A percentile compares a stretch with the other conserved stretches of the same genome.
Conservation (phyloP, 306 rosid species). For the Pyrus communis region DNA sequence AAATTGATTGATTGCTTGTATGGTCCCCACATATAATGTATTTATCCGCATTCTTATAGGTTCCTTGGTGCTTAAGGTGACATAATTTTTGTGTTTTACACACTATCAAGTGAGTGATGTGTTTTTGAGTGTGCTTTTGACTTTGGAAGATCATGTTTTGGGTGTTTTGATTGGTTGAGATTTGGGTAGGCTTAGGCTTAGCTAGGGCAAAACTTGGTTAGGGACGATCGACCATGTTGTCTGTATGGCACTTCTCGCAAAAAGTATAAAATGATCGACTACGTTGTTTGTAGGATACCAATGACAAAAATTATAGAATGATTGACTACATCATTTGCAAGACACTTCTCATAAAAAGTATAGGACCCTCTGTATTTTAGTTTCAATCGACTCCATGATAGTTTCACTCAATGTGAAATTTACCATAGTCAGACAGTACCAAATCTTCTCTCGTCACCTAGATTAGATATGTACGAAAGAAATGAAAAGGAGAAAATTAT, state of each 20-base stretch:
- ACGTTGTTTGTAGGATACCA: neutral
- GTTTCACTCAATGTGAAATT: neutral
- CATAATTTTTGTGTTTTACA: neutral
- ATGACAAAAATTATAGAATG: no score
- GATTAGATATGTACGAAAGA: neutral
- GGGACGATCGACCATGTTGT: neutral
- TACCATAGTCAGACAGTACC: no score
- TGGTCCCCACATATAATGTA: neutral
- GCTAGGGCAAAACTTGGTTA: no score
- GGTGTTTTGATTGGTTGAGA: neutral
- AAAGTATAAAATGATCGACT: no score
- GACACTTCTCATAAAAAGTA: neutral
- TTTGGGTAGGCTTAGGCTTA: neutral
- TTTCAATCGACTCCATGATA: neutral
- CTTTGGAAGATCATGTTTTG: neutral
- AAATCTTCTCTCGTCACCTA: no score
- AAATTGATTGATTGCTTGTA: constrained; percentile 4
- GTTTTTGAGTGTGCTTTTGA: neutral
- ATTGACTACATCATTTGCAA: no score
- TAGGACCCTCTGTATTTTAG: neutral
- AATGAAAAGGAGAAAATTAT: neutral
- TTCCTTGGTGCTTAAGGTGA: neutral
- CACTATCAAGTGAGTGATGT: neutral
- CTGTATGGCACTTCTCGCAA: neutral
- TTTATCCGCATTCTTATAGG: neutral